Conservation (phyloP, 2,329 filamentous ascomycete genomes). For the Diaporthe sp. region DNA sequence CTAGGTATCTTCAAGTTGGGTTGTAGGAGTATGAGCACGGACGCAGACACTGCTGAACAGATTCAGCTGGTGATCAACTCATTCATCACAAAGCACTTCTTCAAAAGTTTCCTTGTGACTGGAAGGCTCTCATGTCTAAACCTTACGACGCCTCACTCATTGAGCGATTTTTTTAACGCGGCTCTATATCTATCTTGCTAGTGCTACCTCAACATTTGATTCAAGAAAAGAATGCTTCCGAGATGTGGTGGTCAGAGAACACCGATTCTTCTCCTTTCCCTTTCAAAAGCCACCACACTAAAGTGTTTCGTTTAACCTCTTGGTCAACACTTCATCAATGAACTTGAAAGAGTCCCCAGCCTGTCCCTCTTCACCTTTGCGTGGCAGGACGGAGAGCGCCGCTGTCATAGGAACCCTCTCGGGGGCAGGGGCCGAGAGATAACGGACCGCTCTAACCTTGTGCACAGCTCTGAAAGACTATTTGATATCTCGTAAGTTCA, state of each 20-base stretch:
- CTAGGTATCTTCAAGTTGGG: neutral
- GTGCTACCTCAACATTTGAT: neutral
- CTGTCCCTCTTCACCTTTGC: neutral
- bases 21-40: neutral
- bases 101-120: neutral
- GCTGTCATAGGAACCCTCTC: slow-evolving; percentile 53
- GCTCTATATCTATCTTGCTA: neutral
- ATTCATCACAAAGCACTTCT: neutral
- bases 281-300: neutral
- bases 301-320: neutral
- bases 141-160: neutral
- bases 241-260: neutral
- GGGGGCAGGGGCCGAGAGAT: slow-evolving; percentile 49
- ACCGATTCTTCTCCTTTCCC: neutral
- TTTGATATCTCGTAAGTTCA: neutral
- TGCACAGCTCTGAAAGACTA: slow-evolving; percentile 50
- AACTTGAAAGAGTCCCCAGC: neutral
- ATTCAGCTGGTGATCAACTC: neutral
- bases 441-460: slow-evolving; percentile 46
- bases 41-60: neutral
- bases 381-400: slow-evolving; percentile 48
- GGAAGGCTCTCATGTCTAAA: neutral
- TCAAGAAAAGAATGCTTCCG: neutral
- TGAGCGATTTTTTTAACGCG: neutral
- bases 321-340: neutral